Conservation (phyloP, 371 early-diverging fungal species). For the Mycotypha africana region DNA sequence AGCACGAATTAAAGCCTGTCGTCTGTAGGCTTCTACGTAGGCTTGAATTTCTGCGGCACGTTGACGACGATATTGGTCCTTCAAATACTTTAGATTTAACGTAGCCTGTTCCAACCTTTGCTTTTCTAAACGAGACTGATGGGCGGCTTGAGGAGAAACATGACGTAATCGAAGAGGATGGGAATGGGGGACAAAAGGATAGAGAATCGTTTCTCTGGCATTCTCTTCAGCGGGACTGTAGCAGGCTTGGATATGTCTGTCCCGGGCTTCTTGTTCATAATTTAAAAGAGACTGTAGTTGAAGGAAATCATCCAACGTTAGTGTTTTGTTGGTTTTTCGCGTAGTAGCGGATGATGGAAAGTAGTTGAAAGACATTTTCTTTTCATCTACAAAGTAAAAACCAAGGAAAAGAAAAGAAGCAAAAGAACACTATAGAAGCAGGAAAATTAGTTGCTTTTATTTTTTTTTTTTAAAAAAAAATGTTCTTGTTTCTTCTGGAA, state of each 20-base stretch:
- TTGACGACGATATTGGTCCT: conserved; percentile 17
- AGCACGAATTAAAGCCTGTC: conserved; percentile 16
- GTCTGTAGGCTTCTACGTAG: conserved; percentile 18
- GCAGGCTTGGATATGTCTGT: conserved; percentile 8
- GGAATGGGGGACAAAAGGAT: not conserved
- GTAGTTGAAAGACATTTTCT: no score
- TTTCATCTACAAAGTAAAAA: no score
- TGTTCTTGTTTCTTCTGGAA: no score
- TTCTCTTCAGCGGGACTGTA: not conserved
- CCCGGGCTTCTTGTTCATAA: conserved; percentile 14
- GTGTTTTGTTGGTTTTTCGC: not conserved
- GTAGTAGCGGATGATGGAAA: no score
- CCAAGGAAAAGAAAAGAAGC: no score
- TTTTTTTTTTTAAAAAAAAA: no score
- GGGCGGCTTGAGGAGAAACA: conserved; percentile 1
- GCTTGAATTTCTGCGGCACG: conserved; percentile 17
- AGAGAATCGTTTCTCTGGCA: no score
- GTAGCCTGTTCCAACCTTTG: conserved; percentile 15
- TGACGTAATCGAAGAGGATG: conserved; percentile 6
- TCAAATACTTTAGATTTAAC: conserved; percentile 2
- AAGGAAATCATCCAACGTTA: conserved; percentile 15
- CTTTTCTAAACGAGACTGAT: conserved; percentile 12
- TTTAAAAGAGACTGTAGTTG: conserved; percentile 15
- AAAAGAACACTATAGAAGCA: no score
- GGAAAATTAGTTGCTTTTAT: no score